Conservation (phyloP, 306 rosid genomes). For the Oxytropis ochrocephala region DNA sequence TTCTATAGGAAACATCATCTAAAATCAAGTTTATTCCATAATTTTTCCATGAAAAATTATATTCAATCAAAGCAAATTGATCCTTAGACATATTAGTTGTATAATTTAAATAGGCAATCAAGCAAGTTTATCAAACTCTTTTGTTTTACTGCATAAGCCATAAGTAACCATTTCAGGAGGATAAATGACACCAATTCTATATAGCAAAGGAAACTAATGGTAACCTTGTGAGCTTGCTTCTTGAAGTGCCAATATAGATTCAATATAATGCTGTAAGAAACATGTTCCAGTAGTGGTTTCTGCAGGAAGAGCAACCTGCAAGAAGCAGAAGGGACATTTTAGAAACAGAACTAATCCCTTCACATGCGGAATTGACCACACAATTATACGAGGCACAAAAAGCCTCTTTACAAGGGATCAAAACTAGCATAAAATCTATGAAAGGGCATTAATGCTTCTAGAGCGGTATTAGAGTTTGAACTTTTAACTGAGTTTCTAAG, state of each 20-base stretch:
- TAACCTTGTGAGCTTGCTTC: conserved; percentile 75
- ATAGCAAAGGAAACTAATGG: background rate
- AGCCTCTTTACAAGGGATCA: background rate
- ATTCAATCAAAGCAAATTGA: conserved; percentile 2
- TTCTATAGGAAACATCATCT: background rate
- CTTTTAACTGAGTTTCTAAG: background rate
- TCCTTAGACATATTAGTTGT: background rate
- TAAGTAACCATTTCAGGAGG: background rate
- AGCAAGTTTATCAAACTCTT: background rate
- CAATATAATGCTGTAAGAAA: conserved; percentile 77
- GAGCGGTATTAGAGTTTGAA: background rate
- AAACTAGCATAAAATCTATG: background rate
- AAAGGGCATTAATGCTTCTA: conserved; percentile 8
- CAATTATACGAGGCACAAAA: background rate
- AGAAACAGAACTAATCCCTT: conserved; percentile 15
- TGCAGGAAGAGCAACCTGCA: conserved; percentile 92
- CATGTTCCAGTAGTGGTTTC: conserved; percentile 73
- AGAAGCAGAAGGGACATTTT: conserved; percentile 14
- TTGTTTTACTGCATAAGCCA: background rate
- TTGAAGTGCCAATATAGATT: conserved; percentile 81
- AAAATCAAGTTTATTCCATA: background rate
- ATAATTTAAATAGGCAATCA: background rate
- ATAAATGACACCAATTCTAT: background rate
- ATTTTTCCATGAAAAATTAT: background rate
- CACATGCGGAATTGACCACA: background rate